Base-by-base conservation (phyloP, 2,329 filamentous ascomycete genomes). In the Penicillium sp. region DNA sequence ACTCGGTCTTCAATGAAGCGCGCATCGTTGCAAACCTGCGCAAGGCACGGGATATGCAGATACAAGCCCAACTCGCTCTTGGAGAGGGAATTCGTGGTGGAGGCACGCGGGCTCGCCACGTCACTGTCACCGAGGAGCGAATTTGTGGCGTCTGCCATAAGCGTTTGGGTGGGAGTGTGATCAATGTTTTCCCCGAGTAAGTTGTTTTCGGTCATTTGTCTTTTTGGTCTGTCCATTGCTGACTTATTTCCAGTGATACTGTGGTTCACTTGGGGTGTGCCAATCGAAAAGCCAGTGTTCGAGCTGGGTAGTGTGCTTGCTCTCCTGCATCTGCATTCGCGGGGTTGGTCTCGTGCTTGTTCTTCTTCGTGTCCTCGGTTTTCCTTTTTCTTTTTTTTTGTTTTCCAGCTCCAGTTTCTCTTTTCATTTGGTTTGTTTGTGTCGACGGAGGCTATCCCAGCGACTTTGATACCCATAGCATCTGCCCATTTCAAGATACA, bases 71-170 rank as follows among this genome's bases (percentile, higher is more conserved):
- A 31, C 77, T 97, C 51, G 78, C 90, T 46, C 81, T 97, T 1
- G 93, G 93, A 2, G 86, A 90, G 58, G 82, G 85, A 63, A 78
- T 69, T 42, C 64, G 70, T 45, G 66, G 69, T 0, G 82, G 84
- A 61, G 81, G 81, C 0, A 84, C 84, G 1, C 77, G 85, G 67
- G 87, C 84, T 67, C 76, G 85, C 38, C 84, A 91, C 64, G 92
- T 97, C 12, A 85, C 91, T 21, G 87, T 99, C 51, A 86, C 84
- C 10, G 93, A 99, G 68, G 93, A 97, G 71, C 82, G 91, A 51
- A 88, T 96, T 54, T 99, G 94, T 73, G 88, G 89, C 13, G 90
- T 96, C 17, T 99, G 94, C 73, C 89, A 96, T 75, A 97, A 97
- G 81, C 82, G 94, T 64, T 84, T 99, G 63, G 93, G 93, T 1